Percentiles rank a stretch among this genome's conserved stretches.
Evolutionary conservation across 2,329 filamentous ascomycete species (phyloP).

Genomic region (Fusarium equiseti): DNA sequence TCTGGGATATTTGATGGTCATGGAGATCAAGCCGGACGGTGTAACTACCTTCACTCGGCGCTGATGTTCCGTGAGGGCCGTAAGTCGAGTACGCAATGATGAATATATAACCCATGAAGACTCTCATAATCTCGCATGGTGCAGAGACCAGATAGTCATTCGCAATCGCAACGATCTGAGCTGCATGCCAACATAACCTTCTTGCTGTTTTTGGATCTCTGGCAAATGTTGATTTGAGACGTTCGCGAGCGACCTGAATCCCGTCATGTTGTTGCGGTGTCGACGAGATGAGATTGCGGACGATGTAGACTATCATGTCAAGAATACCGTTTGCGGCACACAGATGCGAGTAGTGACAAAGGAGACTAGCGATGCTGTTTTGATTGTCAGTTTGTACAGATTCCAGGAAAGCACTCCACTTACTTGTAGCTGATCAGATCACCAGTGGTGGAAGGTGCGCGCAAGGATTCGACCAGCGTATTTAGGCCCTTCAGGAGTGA

Average conservation of each 20-base stretch:
- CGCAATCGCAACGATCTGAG: neutral
- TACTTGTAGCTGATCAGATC: conserved; percentile 12
- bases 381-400: fast-evolving
- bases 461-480: neutral
- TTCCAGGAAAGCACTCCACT: fast-evolving
- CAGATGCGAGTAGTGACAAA: conserved; percentile 8
- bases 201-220: neutral
- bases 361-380: neutral
- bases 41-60: neutral
- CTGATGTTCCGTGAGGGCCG: neutral
- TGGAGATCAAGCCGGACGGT: neutral
- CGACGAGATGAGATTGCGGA: neutral
- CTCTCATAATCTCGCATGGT: conserved; percentile 1
- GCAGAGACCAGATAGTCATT: conserved; percentile 7
- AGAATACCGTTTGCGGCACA: neutral
- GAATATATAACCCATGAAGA: conserved; percentile 9
- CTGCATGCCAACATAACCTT: conserved; percentile 3
- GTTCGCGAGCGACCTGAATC: neutral
- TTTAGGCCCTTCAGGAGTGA: neutral
- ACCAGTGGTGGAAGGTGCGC: neutral
- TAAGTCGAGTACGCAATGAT: conserved; percentile 3
- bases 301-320: neutral
- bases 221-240: neutral
- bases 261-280: neutral
- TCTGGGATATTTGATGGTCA: conserved; percentile 1